Conservation (phyloP, 2,329 filamentous ascomycete genomes). For the Sclerotinia subarctica region DNA sequence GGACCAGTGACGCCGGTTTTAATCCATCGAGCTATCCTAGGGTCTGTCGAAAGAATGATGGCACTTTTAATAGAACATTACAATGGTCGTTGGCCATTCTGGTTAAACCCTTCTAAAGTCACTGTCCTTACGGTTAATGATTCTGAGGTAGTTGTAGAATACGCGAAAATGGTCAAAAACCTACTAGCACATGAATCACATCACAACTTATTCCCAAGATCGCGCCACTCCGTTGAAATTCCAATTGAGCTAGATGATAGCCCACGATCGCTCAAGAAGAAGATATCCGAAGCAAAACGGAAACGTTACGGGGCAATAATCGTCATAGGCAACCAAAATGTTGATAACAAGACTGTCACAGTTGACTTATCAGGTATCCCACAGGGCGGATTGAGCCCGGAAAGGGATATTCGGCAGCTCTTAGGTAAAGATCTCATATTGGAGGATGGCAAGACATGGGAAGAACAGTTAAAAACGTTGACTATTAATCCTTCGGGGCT, state of each 20-base stretch:
- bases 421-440: not conserved
- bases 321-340: slow-evolving; percentile 66
- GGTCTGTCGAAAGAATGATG: slow-evolving; percentile 80
- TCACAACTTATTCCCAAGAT: slow-evolving; percentile 28
- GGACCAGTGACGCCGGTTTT: slow-evolving; percentile 70
- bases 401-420: not conserved
- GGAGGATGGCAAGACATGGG: slow-evolving; percentile 10
- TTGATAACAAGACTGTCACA: slow-evolving; percentile 55
- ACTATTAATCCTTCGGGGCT: not conserved
- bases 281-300: slow-evolving; percentile 67
- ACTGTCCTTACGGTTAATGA: slow-evolving; percentile 72
- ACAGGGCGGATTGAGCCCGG: not conserved
- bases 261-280: slow-evolving; percentile 60
- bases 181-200: not conserved
- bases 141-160: slow-evolving; percentile 38
- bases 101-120: slow-evolving; percentile 78
- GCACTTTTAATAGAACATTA: slow-evolving; percentile 83
- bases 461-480: slow-evolving; percentile 10
- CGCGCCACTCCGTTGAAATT: slow-evolving; percentile 38
- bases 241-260: slow-evolving; percentile 69
- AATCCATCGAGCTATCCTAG: slow-evolving; percentile 80
- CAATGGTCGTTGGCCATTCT: slow-evolving; percentile 78
- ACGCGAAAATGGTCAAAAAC: slow-evolving; percentile 28
- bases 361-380: slow-evolving; percentile 44
- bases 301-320: slow-evolving; percentile 73